Evolutionary conservation across 345 rosid species (phyloP).

Genomic region (Euphorbia peplus): DNA sequence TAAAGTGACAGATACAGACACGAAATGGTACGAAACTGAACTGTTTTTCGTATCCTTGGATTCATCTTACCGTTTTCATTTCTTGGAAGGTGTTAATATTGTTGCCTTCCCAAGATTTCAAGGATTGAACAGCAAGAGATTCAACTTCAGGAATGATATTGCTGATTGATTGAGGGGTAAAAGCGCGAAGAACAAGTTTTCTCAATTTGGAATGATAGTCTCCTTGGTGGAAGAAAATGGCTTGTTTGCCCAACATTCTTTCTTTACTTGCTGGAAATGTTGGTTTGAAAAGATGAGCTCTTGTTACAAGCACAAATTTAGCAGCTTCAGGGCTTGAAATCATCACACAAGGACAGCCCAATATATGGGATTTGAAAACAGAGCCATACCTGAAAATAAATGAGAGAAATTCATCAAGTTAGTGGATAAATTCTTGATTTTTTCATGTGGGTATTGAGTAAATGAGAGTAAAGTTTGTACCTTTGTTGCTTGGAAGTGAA

Average conservation of each 20-base stretch:
- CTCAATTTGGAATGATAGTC: conserved; percentile 67
- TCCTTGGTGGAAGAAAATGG: conserved; percentile 85
- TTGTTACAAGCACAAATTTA: conserved; percentile 62
- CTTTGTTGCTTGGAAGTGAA: conserved; percentile 61
- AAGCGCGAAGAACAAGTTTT: conserved; percentile 79
- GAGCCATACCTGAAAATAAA: conserved; percentile 55
- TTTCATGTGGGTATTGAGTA: too few relatives aligned
- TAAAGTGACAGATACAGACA: too few relatives aligned
- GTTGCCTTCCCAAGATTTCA: conserved; percentile 46
- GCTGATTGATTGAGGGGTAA: conserved; percentile 60
- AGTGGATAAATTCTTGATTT: too few relatives aligned
- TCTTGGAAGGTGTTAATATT: conserved; percentile 61
- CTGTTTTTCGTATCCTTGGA: too few relatives aligned
- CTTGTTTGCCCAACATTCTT: conserved; percentile 78
- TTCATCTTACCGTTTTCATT: conserved; percentile 75
- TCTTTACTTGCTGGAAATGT: conserved; percentile 89
- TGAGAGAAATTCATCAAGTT: too few relatives aligned
- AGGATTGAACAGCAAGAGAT: conserved; percentile 42
- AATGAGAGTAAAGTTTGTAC: conserved; percentile 21
- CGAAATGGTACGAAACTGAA: too few relatives aligned
- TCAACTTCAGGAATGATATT: conserved; percentile 51
- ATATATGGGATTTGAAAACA: conserved; percentile 72
- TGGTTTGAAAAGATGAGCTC: conserved; percentile 76
- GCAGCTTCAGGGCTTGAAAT: conserved; percentile 84
- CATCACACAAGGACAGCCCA: conserved; percentile 91